Conservation (phyloP, 2,329 filamentous ascomycete species). For the Botryotinia calthae region DNA sequence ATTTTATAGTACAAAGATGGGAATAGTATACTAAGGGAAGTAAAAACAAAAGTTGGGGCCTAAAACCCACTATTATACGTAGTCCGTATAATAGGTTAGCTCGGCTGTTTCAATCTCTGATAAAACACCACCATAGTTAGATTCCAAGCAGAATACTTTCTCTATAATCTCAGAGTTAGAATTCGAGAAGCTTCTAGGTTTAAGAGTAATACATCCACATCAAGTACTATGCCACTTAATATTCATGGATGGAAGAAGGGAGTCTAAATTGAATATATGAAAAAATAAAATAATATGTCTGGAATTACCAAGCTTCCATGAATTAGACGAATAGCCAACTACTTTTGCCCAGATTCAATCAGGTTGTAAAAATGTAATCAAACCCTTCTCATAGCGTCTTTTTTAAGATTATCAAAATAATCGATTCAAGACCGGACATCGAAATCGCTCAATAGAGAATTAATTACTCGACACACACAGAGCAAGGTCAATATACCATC, state of each 20-base stretch:
- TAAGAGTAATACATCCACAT: neutral
- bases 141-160: no score
- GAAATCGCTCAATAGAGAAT: neutral
- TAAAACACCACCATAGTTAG: no score
- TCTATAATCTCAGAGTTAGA: no score
- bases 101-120: no score
- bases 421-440: rapidly evolving
- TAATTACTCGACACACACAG: neutral
- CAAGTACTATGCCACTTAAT: neutral
- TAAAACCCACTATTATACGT: no score
- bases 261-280: neutral
- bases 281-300: neutral
- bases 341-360: neutral
- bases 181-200: neutral
- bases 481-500: neutral
- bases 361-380: neutral
- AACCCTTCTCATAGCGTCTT: no score
- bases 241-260: neutral
- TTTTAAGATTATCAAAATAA: no score
- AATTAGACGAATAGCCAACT: neutral
- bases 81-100: no score
- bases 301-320: rapidly evolving
- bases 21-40: no score
- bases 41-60: no score
- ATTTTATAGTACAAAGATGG: no score